Base-by-base conservation (phyloP, 306 rosid genomes). In the Cicer arietinum region DNA sequence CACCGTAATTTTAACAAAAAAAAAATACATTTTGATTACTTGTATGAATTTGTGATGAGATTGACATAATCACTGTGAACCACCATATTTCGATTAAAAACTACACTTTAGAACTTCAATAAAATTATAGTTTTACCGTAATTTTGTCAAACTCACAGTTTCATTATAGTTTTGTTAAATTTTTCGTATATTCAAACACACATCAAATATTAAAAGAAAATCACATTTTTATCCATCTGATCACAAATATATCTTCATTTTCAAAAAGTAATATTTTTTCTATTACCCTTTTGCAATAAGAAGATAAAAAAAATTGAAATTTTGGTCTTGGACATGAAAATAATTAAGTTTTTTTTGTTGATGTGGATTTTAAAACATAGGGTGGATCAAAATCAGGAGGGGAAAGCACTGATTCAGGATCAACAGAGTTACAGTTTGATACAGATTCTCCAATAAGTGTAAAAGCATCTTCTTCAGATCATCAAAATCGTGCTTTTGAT, bases 391-490 rank as follows among this genome's bases (percentile, higher is more conserved):
- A 85, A 77, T 94, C 97, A 77, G 89, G 90, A 81, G 94, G 87
- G 7, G 97, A 94, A 68, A 94, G 95, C 84, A 87, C 87, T 5
- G 98, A 94, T 65, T 94, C 97, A 74, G 96, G 93, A 59, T 91
- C 98, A 85, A 96, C 88, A 16, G 67, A 91, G 54, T 57, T 78
- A 1, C 88, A 83, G 47, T 80, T 88, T 83, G 97, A 94, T 67
- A 84, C 91, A 75, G 92, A 87, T 71, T 90, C 98, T 59, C 95
- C 97, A 0, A 80, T 89, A 10, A 91, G 92, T 74, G 84, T 75
- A 83, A 91, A 85, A 25, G 80, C 82, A 50, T 81, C 91, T 83
- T 85, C 93, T 47, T 91, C 89, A 43, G 85, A 88, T 74, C 83
- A 84, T 42, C 86, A 87, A 71, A 80, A 86, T 13, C 75, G 68